Conservation (phyloP, 2,329 filamentous ascomycete species). For the Colletotrichum sp. region DNA sequence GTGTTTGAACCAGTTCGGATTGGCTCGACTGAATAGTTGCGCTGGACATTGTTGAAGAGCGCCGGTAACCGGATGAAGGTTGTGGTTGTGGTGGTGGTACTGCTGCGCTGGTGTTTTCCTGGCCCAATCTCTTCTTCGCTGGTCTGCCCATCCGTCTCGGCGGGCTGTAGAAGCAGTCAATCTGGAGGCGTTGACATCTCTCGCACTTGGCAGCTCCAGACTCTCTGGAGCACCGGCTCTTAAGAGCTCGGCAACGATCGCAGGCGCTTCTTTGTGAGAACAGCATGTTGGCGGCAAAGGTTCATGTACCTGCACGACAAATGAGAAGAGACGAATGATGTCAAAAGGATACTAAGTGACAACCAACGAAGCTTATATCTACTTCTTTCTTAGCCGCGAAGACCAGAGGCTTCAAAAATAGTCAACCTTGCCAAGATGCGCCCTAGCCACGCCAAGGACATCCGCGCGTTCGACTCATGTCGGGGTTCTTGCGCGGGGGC, state of each 20-base stretch:
- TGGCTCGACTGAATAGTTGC: not conserved
- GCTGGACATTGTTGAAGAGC: slow-evolving; percentile 6
- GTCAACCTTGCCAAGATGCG: not conserved
- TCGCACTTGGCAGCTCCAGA: slow-evolving; percentile 12
- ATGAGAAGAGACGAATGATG: not conserved
- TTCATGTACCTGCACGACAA: not conserved
- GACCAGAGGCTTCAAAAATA: not conserved
- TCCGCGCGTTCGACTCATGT: slow-evolving; percentile 4
- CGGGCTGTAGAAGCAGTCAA: slow-evolving; percentile 18
- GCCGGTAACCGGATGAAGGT: not conserved
- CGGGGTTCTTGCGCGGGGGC: not conserved
- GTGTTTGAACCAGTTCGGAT: not conserved
- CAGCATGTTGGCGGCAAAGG: not conserved
- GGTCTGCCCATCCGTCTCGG: slow-evolving; percentile 14
- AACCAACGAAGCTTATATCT: slow-evolving; percentile 8
- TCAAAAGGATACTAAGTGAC: not conserved
- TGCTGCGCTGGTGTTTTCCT: not conserved
- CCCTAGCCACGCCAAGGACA: not conserved
- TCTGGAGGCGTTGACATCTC: slow-evolving; percentile 16
- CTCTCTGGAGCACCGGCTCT: slow-evolving; percentile 15
- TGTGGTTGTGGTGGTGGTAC: not conserved
- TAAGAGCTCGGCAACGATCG: slow-evolving; percentile 19
- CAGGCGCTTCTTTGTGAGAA: slow-evolving; percentile 21
- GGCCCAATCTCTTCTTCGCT: slow-evolving; percentile 11
- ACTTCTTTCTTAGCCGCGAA: not conserved